Percentiles rank a stretch among this genome's conserved stretches.
Evolutionary conservation across 371 early-diverging fungal genomes (phyloP).

Genomic region (Apophysomyces ossiformis): DNA sequence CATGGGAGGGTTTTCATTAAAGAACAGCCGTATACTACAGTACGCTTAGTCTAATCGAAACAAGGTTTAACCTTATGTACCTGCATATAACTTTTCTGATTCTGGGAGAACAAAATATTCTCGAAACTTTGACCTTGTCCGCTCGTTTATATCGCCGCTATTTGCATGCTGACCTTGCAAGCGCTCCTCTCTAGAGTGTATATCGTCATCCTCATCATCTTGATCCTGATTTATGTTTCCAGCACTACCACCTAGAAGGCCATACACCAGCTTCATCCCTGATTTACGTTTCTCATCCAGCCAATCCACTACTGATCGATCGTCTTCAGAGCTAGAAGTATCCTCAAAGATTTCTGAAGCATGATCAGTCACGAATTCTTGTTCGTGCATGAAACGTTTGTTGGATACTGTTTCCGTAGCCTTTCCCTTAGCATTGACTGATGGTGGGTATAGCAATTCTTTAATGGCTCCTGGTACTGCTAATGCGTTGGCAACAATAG

Average conservation of each 20-base stretch:
- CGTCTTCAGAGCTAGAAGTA: constrained; percentile 46
- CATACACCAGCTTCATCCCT: constrained; percentile 52
- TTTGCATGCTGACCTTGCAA: constrained; percentile 25
- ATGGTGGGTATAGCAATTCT: constrained; percentile 33
- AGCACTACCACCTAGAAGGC: constrained; percentile 31
- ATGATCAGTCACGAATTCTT: constrained; percentile 14
- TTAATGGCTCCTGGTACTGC: constrained; percentile 38
- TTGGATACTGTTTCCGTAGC: not conserved
- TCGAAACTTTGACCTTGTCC: constrained; percentile 50
- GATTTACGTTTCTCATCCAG: constrained; percentile 44
- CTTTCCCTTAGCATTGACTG: constrained; percentile 18
- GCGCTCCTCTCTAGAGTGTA: constrained; percentile 22
- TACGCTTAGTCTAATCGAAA: no score
- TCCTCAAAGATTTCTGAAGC: constrained; percentile 20
- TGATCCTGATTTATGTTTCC: constrained; percentile 37
- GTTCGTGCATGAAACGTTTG: constrained; percentile 2
- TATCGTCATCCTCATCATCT: constrained; percentile 31
- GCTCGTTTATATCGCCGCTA: constrained; percentile 40
- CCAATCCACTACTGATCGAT: constrained; percentile 42
- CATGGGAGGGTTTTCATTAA: constrained; percentile 54
- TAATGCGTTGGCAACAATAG: constrained; percentile 39
- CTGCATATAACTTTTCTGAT: constrained; percentile 56
- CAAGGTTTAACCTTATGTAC: constrained; percentile 22
- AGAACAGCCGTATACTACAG: constrained; percentile 50
- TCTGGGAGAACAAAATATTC: constrained; percentile 68